phyloP scores from a whole-genome alignment of 108 stramenopile genomes.

The Schizochytrium sp. region DNA sequence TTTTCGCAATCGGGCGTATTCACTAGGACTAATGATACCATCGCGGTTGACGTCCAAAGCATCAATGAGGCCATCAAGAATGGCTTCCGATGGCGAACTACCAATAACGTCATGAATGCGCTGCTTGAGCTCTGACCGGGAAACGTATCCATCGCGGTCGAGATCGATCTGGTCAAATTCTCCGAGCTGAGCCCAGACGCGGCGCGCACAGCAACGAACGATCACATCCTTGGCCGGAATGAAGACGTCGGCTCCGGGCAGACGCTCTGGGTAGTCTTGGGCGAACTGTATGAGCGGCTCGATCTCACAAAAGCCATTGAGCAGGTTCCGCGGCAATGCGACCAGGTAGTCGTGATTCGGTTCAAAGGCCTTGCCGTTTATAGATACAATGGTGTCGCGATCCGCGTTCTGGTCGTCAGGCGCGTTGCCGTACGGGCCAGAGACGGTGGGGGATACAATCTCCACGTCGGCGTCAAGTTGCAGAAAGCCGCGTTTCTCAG shows the following conservation, averaged over 20 bases:
- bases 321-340: slow-evolving; percentile 64
- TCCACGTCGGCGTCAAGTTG: background rate
- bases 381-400: slow-evolving; percentile 23
- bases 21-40: slow-evolving; percentile 59
- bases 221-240: slow-evolving; percentile 32
- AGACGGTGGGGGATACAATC: background rate
- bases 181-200: slow-evolving; percentile 43
- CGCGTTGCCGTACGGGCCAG: background rate
- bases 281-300: slow-evolving; percentile 61
- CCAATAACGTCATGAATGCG: slow-evolving; percentile 46
- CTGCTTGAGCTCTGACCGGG: slow-evolving; percentile 47
- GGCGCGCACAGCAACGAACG: slow-evolving; percentile 35
- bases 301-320: slow-evolving; percentile 67
- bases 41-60: slow-evolving; percentile 59
- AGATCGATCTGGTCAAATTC: slow-evolving; percentile 59
- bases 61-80: slow-evolving; percentile 60
- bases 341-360: slow-evolving; percentile 42
- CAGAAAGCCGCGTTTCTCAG: background rate
- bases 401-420: slow-evolving; percentile 33
- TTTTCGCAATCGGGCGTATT: slow-evolving; percentile 37
- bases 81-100: slow-evolving; percentile 50
- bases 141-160: slow-evolving; percentile 56
- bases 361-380: slow-evolving; percentile 36
- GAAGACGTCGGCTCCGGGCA: slow-evolving; percentile 57
- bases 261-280: slow-evolving; percentile 33